A percentile compares a stretch with the other conserved stretches of the same genome.
These are phyloP conservation scores for Podospora australis DNA, from an alignment of 495 filamentous ascomycete genomes.

Conservation along the genomic window DNA sequence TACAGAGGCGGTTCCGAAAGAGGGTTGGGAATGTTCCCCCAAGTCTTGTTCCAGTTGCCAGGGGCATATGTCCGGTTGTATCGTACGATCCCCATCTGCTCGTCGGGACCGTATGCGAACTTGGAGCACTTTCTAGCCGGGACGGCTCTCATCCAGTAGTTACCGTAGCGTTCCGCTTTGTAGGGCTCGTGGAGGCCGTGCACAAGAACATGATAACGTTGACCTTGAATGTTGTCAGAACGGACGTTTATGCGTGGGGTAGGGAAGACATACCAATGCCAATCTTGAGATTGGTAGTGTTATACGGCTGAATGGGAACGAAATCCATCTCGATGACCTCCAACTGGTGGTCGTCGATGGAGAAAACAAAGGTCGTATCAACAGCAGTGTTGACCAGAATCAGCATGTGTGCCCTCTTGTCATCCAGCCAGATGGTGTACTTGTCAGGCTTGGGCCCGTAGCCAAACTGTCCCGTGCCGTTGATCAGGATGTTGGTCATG, in stretches of 20 bases:
- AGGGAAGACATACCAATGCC: slow-evolving; percentile 39
- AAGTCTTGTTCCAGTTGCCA: background rate
- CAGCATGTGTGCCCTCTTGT: slow-evolving; percentile 37
- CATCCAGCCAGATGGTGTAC: background rate
- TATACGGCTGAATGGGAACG: slow-evolving; percentile 43
- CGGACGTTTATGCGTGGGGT: background rate
- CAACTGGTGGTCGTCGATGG: slow-evolving; percentile 43
- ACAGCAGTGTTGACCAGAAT: slow-evolving; percentile 45
- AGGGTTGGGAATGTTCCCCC: background rate
- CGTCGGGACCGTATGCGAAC: slow-evolving; percentile 6
- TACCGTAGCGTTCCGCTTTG: background rate
- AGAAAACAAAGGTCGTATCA: slow-evolving; percentile 21
- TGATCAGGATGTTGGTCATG: slow-evolving; percentile 20
- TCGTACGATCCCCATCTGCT: slow-evolving; percentile 12
- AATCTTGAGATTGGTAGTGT: slow-evolving; percentile 36
- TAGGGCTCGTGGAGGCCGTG: slow-evolving; percentile 36
- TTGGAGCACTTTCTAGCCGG: background rate
- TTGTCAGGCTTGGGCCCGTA: background rate
- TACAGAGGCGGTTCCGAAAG: slow-evolving; percentile 10
- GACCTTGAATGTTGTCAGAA: slow-evolving; percentile 19
- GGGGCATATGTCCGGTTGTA: slow-evolving; percentile 2
- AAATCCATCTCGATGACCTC: slow-evolving; percentile 43
- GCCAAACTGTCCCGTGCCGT: slow-evolving; percentile 27
- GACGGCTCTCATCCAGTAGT: slow-evolving; percentile 11
- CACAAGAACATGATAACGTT: slow-evolving; percentile 60